phyloP scores from a whole-genome alignment of 345 rosid species.

The Eucalyptus camaldulensis region DNA sequence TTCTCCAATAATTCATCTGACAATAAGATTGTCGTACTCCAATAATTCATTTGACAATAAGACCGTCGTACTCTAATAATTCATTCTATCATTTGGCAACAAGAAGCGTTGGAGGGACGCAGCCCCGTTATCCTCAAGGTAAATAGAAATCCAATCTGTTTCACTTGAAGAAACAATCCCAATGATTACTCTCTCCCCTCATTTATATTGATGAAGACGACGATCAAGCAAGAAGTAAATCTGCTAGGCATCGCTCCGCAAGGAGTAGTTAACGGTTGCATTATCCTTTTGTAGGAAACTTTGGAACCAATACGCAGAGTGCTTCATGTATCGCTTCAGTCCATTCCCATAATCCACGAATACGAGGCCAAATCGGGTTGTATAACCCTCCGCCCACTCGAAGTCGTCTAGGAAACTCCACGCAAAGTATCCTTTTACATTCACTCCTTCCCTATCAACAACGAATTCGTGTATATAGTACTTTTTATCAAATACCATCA shows the following conservation, averaged over 20 bases:
- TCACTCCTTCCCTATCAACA: constrained; percentile 27
- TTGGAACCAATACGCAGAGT: constrained; percentile 49
- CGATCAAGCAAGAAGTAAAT: not conserved
- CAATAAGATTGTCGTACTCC: not conserved
- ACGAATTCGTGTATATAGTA: not conserved
- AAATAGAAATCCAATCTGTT: not conserved
- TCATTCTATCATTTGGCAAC: not conserved
- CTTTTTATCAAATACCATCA: not conserved
- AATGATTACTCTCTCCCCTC: not conserved
- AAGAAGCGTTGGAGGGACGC: not conserved
- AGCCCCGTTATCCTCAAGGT: not conserved
- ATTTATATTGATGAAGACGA: not conserved
- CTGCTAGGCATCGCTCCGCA: not conserved
- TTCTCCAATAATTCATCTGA: not conserved
- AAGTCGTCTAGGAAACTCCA: constrained; percentile 59
- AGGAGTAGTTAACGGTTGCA: not conserved
- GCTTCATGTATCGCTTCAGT: constrained; percentile 33
- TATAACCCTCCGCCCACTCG: constrained; percentile 49
- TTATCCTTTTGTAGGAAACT: constrained; percentile 10
- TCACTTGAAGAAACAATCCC: not conserved
- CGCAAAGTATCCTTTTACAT: constrained; percentile 31
- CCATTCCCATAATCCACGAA: constrained; percentile 36
- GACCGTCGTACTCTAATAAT: not conserved
- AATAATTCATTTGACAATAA: not conserved
- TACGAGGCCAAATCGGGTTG: constrained; percentile 25